Conservation (phyloP, 2,329 filamentous ascomycete species). For the Cytospora mali region DNA sequence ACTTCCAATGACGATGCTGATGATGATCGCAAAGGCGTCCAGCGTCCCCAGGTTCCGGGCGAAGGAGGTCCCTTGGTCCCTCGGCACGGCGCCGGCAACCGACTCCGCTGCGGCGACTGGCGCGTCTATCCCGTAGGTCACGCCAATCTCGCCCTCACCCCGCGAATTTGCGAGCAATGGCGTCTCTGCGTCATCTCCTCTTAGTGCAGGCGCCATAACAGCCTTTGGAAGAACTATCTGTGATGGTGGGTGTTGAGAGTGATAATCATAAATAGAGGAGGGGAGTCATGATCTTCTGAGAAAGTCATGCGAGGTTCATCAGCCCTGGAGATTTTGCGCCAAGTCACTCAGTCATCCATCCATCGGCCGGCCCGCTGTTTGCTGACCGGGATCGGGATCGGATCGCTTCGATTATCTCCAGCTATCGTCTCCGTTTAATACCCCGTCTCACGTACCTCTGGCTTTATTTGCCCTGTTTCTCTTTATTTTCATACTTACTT, state of each 20-base stretch:
- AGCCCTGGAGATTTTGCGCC: not conserved
- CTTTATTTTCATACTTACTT: too few relatives aligned
- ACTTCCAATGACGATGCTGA: slow-evolving; percentile 66
- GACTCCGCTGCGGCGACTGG: slow-evolving; percentile 1
- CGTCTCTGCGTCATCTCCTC: slow-evolving; percentile 7
- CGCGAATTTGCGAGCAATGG: slow-evolving; percentile 4
- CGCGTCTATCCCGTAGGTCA: slow-evolving; percentile 9
- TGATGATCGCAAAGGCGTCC: slow-evolving; percentile 61
- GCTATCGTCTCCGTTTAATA: too few relatives aligned
- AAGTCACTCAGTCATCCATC: not conserved
- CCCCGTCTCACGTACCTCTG: too few relatives aligned
- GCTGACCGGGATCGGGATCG: not conserved
- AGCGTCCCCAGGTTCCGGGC: slow-evolving; percentile 48
- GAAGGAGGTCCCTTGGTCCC: slow-evolving; percentile 36
- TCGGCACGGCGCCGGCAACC: slow-evolving; percentile 9
- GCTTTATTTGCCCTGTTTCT: not conserved
- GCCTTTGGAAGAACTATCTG: not conserved
- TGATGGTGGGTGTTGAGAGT: not conserved
- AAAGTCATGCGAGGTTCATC: not conserved
- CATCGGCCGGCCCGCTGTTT: not conserved
- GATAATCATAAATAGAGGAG: not conserved
- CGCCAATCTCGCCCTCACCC: not conserved
- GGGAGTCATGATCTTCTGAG: not conserved
- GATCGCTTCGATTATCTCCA: not conserved
- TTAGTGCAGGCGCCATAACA: slow-evolving; percentile 11